phyloP scores from a whole-genome alignment of 208 protist species.

The Tetramitus jugosus region DNA sequence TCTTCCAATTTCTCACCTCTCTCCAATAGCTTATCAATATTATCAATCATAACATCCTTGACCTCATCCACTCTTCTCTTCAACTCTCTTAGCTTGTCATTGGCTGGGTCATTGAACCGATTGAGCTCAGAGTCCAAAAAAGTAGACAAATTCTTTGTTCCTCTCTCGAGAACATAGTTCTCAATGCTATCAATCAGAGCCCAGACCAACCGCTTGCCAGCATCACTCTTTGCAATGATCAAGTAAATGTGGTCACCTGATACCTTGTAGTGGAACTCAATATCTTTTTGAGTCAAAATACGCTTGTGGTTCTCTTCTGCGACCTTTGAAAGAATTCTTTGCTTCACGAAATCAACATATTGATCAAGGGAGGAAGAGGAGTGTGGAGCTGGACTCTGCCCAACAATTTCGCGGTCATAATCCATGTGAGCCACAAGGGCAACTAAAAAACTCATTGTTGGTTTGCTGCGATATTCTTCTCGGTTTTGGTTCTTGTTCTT shows the following conservation, averaged over 20 bases:
- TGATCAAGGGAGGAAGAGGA: too few relatives aligned
- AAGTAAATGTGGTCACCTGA: background rate
- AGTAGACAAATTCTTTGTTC: background rate
- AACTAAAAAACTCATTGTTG: too few relatives aligned
- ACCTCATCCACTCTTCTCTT: constrained; percentile 59
- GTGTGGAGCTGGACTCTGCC: too few relatives aligned
- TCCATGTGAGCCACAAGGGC: too few relatives aligned
- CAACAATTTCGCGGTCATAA: too few relatives aligned
- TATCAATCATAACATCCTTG: constrained; percentile 66
- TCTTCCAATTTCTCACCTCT: constrained; percentile 66
- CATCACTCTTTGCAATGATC: background rate
- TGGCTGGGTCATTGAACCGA: constrained; percentile 52
- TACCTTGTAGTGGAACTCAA: background rate
- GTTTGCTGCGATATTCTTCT: too few relatives aligned
- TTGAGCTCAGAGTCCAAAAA: background rate
- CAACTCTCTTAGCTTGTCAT: constrained; percentile 49
- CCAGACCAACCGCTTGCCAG: background rate
- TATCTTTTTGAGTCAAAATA: background rate
- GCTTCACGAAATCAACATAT: too few relatives aligned
- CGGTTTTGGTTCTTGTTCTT: too few relatives aligned
- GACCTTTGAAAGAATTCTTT: background rate
- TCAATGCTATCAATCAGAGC: background rate
- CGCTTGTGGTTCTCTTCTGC: background rate
- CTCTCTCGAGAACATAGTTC: background rate
- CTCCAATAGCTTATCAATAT: constrained; percentile 64